A percentile compares a stretch with the other conserved stretches of the same genome.
These are phyloP conservation scores for Coniochaeta sp. DNA, from an alignment of 2,329 filamentous ascomycete species.

Conservation along the genomic window DNA sequence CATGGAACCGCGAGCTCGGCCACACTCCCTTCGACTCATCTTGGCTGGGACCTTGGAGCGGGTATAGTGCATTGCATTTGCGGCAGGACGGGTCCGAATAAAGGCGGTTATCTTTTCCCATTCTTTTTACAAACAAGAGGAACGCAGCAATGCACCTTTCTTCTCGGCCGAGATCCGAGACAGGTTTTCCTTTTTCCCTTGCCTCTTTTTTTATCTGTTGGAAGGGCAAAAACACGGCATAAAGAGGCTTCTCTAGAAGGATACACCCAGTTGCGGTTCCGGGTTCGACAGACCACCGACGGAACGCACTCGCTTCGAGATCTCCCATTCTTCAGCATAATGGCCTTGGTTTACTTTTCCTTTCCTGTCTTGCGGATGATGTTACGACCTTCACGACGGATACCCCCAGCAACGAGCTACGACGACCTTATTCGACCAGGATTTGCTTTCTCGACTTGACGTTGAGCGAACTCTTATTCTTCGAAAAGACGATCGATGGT, in stretches of 20 bases:
- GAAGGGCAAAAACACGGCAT: slow-evolving; percentile 23
- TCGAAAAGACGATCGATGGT: slow-evolving; percentile 9
- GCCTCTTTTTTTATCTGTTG: slow-evolving; percentile 19
- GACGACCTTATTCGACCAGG: slow-evolving; percentile 28
- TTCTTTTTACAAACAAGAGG: slow-evolving; percentile 39
- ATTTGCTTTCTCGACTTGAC: slow-evolving; percentile 14
- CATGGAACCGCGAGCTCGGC: slow-evolving; percentile 43
- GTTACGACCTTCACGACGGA: slow-evolving; percentile 36
- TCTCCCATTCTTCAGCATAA: slow-evolving; percentile 20
- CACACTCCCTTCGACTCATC: slow-evolving; percentile 36
- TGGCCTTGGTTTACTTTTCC: slow-evolving; percentile 21
- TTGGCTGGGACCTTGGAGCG: slow-evolving; percentile 47
- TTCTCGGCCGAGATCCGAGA: slow-evolving; percentile 17
- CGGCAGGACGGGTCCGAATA: slow-evolving; percentile 38
- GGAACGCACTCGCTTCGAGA: slow-evolving; percentile 30
- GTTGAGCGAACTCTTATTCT: slow-evolving; percentile 11
- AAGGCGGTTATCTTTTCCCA: slow-evolving; percentile 29
- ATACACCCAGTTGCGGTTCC: slow-evolving; percentile 26
- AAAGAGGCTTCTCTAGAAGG: slow-evolving; percentile 33
- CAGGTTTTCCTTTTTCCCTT: slow-evolving; percentile 17
- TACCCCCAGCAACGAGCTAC: slow-evolving; percentile 22
- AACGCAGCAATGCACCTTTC: slow-evolving; percentile 56
- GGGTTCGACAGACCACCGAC: slow-evolving; percentile 18
- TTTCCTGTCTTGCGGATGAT: slow-evolving; percentile 38
- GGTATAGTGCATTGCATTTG: slow-evolving; percentile 46